A percentile compares a stretch with the other conserved stretches of the same genome.
These are phyloP conservation scores for Chytriomyces confervae DNA, from an alignment of 192 early-diverging fungal genomes.

Conservation along the genomic window DNA sequence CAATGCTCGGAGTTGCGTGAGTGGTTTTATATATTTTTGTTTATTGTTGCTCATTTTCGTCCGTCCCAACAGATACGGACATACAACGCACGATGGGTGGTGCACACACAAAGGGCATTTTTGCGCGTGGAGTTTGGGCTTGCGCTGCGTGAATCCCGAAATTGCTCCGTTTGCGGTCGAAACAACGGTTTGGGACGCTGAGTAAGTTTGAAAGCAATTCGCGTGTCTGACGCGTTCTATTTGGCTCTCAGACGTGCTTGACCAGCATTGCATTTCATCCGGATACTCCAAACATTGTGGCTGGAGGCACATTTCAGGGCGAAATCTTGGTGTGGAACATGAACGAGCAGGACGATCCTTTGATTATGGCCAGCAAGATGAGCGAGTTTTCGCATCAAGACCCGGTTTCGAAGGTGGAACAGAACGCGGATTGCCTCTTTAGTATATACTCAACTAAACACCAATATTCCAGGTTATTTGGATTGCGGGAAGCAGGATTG, in stretches of 20 bases:
- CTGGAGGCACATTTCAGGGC: conserved; percentile 53
- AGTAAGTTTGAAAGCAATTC: not conserved
- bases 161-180: conserved; percentile 40
- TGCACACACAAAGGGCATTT: conserved; percentile 52
- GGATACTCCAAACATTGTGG: conserved; percentile 47
- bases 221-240: not conserved
- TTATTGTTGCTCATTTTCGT: not conserved
- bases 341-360: conserved; percentile 47
- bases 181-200: conserved; percentile 31
- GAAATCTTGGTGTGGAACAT: conserved; percentile 50
- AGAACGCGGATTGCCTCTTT: not conserved
- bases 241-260: conserved; percentile 44
- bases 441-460: not conserved
- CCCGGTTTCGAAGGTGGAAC: conserved; percentile 44
- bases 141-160: conserved; percentile 26
- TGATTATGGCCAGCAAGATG: conserved; percentile 40
- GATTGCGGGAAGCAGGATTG: conserved; percentile 42
- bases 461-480: conserved; percentile 34
- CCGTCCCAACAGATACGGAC: conserved; percentile 29
- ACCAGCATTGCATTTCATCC: conserved; percentile 57
- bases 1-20: conserved; percentile 43
- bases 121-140: conserved; percentile 44
- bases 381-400: conserved; percentile 55
- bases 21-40: not conserved
- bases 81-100: conserved; percentile 47